A percentile compares a stretch with the other conserved stretches of the same genome.
Evolutionary conservation across 371 early-diverging fungal genomes (phyloP).

Genomic region (Apophysomyces trapeziformis): DNA sequence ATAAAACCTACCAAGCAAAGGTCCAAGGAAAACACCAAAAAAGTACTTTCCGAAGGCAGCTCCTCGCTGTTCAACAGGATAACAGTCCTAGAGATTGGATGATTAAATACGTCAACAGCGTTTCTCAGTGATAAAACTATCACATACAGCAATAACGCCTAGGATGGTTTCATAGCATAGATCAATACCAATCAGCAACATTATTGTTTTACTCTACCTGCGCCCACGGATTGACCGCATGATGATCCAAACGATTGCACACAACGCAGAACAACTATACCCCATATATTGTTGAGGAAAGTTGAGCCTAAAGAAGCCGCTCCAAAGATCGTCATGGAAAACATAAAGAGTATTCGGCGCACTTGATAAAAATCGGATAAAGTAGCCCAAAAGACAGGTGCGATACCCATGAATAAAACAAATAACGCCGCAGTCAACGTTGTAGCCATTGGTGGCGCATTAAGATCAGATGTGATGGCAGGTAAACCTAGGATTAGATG

Average conservation of each 20-base stretch:
- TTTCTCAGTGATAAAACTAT: neutral
- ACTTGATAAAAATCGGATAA: conserved; percentile 60
- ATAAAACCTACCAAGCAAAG: conserved; percentile 33
- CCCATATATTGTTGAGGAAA: conserved; percentile 59
- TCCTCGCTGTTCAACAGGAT: conserved; percentile 34
- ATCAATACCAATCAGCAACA: neutral
- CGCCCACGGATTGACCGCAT: conserved; percentile 67
- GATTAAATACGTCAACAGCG: neutral
- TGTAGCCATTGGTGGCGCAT: conserved; percentile 28
- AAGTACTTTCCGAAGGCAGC: conserved; percentile 53
- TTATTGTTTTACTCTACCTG: conserved; percentile 40
- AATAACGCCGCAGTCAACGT: conserved; percentile 48
- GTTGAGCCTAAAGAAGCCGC: conserved; percentile 69
- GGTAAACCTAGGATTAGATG: conserved; percentile 14
- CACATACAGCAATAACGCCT: conserved; percentile 3
- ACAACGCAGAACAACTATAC: conserved; percentile 67
- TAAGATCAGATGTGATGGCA: conserved; percentile 12
- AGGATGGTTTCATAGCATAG: neutral
- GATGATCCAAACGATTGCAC: conserved; percentile 76
- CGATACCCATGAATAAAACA: conserved; percentile 49
- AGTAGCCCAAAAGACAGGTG: conserved; percentile 60
- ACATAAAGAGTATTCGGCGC: conserved; percentile 58
- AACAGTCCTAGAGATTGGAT: conserved; percentile 25
- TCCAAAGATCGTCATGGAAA: conserved; percentile 61
- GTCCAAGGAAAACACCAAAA: conserved; percentile 59